Evolutionary conservation across 2,329 filamentous ascomycete species (phyloP).

Genomic region (Fusarium foetens): DNA sequence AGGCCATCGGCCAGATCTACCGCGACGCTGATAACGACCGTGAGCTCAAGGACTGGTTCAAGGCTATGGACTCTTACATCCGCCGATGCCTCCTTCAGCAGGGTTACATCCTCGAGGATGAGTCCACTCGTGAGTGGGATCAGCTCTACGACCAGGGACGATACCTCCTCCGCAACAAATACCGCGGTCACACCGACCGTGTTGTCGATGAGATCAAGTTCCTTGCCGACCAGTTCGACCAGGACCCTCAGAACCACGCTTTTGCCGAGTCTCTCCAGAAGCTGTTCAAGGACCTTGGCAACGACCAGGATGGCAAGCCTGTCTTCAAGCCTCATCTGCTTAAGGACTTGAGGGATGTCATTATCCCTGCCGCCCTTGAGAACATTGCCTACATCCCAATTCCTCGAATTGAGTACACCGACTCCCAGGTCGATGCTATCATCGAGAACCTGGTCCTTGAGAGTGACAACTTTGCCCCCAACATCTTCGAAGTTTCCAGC

Average conservation of each 20-base stretch:
- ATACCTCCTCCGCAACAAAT: slow-evolving; percentile 88
- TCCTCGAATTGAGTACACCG: slow-evolving; percentile 92
- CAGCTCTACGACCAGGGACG: slow-evolving; percentile 84
- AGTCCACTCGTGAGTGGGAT: slow-evolving; percentile 84
- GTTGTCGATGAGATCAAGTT: slow-evolving; percentile 93
- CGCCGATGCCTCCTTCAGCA: slow-evolving; percentile 87
- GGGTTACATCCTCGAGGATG: slow-evolving; percentile 88
- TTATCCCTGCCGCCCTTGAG: slow-evolving; percentile 84
- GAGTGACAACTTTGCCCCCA: slow-evolving; percentile 96
- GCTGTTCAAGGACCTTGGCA: slow-evolving; percentile 88
- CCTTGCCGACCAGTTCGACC: slow-evolving; percentile 86
- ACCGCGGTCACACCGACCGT: slow-evolving; percentile 85
- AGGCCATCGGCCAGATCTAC: slow-evolving; percentile 87
- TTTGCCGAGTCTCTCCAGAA: slow-evolving; percentile 82
- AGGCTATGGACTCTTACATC: slow-evolving; percentile 77
- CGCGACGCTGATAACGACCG: slow-evolving; percentile 85
- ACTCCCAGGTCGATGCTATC: slow-evolving; percentile 84
- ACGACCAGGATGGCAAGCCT: slow-evolving; percentile 84
- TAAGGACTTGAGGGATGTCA: slow-evolving; percentile 88
- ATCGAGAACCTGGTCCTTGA: slow-evolving; percentile 96
- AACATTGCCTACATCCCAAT: slow-evolving; percentile 90
- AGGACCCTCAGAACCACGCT: slow-evolving; percentile 85
- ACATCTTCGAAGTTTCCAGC: slow-evolving; percentile 85
- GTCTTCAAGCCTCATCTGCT: slow-evolving; percentile 92
- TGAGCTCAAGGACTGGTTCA: slow-evolving; percentile 92